A percentile compares a stretch with the other conserved stretches of the same genome.
Conservation (phyloP, 1,284 basidiomycete genomes). For the Singerocomus rubriflavus region DNA sequence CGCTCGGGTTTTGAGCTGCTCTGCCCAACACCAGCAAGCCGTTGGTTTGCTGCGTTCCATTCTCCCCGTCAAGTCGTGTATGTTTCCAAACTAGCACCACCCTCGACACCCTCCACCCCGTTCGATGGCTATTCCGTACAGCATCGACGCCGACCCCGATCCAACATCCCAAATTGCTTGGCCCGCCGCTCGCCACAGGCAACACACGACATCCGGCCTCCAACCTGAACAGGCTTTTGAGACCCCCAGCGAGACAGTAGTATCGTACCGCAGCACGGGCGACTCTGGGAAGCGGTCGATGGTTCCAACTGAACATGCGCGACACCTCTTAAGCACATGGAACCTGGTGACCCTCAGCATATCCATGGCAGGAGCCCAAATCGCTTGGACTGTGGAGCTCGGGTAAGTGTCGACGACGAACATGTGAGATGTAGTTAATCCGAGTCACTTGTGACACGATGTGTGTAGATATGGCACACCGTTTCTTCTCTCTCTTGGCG, state of each 20-base stretch:
- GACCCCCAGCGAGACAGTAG: conserved; percentile 15
- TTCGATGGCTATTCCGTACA: conserved; percentile 51
- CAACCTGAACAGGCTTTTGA: conserved; percentile 22
- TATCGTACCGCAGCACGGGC: conserved; percentile 24
- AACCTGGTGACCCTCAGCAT: conserved; percentile 74
- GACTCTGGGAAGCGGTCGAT: conserved; percentile 23
- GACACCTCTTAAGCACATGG: conserved; percentile 57
- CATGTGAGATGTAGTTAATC: conserved; percentile 17
- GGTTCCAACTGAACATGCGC: conserved; percentile 20
- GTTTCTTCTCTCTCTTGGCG: conserved; percentile 84
- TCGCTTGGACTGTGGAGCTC: conserved; percentile 89
- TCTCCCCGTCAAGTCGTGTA: conserved; percentile 8
- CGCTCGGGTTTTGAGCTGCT: not conserved
- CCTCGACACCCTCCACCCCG: not conserved
- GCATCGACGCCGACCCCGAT: conserved; percentile 59
- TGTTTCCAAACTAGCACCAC: conserved; percentile 11
- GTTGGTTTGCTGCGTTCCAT: not conserved
- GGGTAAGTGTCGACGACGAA: conserved; percentile 50
- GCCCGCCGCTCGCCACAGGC: conserved; percentile 53
- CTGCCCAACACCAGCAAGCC: not conserved
- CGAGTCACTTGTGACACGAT: conserved; percentile 11
- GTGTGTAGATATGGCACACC: conserved; percentile 84
- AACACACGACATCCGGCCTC: conserved; percentile 24
- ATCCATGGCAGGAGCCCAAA: conserved; percentile 90
- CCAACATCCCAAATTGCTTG: conserved; percentile 74